phyloP scores from a whole-genome alignment of 129 eudicot species.

The Gnaphalium uliginosum region DNA sequence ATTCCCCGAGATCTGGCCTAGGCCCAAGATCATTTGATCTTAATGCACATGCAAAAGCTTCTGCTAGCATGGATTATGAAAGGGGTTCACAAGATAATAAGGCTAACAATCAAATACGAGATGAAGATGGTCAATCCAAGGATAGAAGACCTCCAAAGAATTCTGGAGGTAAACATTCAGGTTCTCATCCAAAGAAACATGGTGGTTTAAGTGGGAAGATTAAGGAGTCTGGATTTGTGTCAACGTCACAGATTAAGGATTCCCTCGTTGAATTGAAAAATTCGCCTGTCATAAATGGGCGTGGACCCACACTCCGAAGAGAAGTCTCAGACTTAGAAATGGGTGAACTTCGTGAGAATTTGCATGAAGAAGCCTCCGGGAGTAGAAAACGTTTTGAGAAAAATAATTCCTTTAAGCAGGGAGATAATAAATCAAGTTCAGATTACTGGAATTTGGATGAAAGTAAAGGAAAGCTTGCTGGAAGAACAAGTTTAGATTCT shows the following conservation, averaged over 20 bases:
- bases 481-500: conserved; percentile 43
- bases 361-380: conserved; percentile 52
- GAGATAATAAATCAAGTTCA: conserved; percentile 50
- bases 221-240: conserved; percentile 42
- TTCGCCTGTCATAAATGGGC: conserved; percentile 54
- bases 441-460: conserved; percentile 60
- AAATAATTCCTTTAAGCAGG: conserved; percentile 62
- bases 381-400: conserved; percentile 53
- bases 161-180: conserved; percentile 47
- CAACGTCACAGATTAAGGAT: conserved; percentile 36
- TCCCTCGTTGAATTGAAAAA: conserved; percentile 40
- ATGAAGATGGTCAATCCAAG: conserved; percentile 35
- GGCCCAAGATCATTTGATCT: conserved; percentile 47
- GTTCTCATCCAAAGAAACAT: conserved; percentile 49
- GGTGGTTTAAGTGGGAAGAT: conserved; percentile 39
- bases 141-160: conserved; percentile 51
- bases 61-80: conserved; percentile 46
- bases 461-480: conserved; percentile 54
- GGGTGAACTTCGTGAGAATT: conserved; percentile 91
- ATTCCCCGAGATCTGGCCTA: conserved; percentile 49
- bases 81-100: conserved; percentile 36
- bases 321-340: conserved; percentile 82
- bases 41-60: conserved; percentile 40
- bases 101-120: conserved; percentile 8
- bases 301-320: conserved; percentile 53